A percentile compares a stretch with the other conserved stretches of the same genome.
phyloP scores from a whole-genome alignment of 257 asterid species.

The Solanum rostratum region DNA sequence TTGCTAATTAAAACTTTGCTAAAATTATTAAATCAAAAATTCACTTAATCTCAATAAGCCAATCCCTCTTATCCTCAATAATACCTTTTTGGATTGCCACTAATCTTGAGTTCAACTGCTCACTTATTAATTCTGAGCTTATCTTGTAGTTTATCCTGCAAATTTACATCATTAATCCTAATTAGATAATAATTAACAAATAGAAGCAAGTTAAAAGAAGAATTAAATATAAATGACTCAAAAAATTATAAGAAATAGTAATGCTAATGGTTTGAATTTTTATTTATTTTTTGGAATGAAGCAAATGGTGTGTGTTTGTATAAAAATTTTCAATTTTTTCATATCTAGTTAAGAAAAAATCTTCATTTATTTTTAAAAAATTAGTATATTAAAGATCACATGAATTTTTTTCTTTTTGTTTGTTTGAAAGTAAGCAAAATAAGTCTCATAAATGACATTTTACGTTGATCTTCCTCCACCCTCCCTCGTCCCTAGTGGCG shows the following conservation, averaged over 20 bases:
- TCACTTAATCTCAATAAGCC: conserved; percentile 42
- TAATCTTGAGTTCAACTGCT: conserved; percentile 31
- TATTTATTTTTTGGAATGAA: not conserved
- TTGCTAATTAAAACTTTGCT: not conserved
- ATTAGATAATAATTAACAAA: not conserved
- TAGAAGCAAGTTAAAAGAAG: not conserved
- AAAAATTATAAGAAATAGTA: not conserved
- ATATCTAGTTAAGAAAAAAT: no score
- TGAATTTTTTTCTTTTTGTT: no score
- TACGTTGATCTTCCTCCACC: no score
- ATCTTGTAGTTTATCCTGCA: conserved; percentile 49
- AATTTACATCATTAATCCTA: not conserved
- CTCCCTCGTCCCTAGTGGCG: no score
- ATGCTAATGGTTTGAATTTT: not conserved
- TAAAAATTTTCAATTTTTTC: no score
- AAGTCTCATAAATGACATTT: no score
- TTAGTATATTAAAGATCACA: no score
- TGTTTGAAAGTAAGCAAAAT: no score
- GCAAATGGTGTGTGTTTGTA: not conserved
- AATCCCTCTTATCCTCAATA: conserved; percentile 46
- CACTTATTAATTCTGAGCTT: conserved; percentile 13
- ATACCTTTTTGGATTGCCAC: conserved; percentile 45
- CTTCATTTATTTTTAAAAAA: no score
- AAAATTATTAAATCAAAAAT: not conserved
- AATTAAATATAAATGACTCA: not conserved